Evolutionary conservation across 352 stramenopile species (phyloP).

Genomic region (Phytophthora foliorum): DNA sequence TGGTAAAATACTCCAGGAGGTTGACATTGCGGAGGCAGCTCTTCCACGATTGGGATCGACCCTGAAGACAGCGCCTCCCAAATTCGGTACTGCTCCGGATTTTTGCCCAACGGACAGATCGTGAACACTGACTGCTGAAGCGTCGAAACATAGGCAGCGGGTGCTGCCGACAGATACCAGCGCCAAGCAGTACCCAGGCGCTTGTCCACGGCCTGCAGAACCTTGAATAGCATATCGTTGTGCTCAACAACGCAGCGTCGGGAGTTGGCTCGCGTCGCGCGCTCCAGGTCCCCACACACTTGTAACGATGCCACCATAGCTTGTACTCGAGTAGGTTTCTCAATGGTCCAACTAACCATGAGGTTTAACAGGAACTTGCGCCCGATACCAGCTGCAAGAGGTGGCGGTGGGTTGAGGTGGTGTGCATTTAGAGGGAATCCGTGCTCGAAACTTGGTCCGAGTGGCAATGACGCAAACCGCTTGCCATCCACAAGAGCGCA

Average conservation of each 20-base stretch:
- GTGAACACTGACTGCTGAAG: conserved; percentile 72
- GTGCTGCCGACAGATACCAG: conserved; percentile 59
- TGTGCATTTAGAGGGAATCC: conserved; percentile 68
- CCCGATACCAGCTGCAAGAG: conserved; percentile 25
- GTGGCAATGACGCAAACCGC: conserved; percentile 54
- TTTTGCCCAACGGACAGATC: conserved; percentile 70
- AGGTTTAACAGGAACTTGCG: conserved; percentile 62
- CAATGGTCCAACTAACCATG: conserved; percentile 75
- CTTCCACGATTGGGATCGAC: conserved; percentile 74
- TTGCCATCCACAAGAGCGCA: conserved; percentile 65
- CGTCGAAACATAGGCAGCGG: conserved; percentile 59
- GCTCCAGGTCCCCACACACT: conserved; percentile 44
- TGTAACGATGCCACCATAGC: conserved; percentile 60
- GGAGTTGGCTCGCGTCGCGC: conserved; percentile 27
- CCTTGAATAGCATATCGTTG: conserved; percentile 72
- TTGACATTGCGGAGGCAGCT: conserved; percentile 46
- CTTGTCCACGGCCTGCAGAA: conserved; percentile 60
- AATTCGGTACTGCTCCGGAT: conserved; percentile 76
- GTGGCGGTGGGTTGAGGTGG: conserved; percentile 26
- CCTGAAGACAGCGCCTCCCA: conserved; percentile 72
- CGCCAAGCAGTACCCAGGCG: conserved; percentile 51
- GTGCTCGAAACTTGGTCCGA: conserved; percentile 72
- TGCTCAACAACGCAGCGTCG: conserved; percentile 62
- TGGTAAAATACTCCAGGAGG: conserved; percentile 63
- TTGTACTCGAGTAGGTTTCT: conserved; percentile 72